Percentiles rank a stretch among this genome's conserved stretches.
phyloP scores from a whole-genome alignment of 2,329 filamentous ascomycete species.

The Emmonsia crescens region DNA sequence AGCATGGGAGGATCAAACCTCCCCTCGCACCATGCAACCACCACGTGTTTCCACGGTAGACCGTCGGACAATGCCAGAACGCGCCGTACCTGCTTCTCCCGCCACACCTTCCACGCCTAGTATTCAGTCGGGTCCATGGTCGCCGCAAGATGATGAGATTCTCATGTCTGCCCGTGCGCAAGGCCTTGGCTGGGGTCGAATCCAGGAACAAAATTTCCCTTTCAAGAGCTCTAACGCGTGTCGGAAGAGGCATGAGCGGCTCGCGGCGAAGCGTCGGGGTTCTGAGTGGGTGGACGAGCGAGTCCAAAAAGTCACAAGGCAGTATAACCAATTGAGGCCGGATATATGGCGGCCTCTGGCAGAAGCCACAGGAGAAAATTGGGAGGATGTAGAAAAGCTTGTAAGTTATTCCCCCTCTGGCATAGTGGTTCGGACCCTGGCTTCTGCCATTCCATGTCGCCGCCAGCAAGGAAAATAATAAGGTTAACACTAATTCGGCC shows the following conservation, averaged over 20 bases:
- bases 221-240: conserved; percentile 71
- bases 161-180: conserved; percentile 61
- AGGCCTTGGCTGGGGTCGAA: conserved; percentile 74
- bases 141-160: conserved; percentile 59
- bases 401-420: conserved; percentile 36
- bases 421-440: neutral
- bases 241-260: conserved; percentile 75
- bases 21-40: conserved; percentile 1
- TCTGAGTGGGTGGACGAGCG: conserved; percentile 71
- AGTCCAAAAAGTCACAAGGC: conserved; percentile 61
- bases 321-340: conserved; percentile 68
- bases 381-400: conserved; percentile 68
- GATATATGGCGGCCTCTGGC: conserved; percentile 74
- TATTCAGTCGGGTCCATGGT: conserved; percentile 51
- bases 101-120: conserved; percentile 8
- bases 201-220: conserved; percentile 65
- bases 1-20: neutral
- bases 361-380: conserved; percentile 45
- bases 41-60: conserved; percentile 20
- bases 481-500: neutral
- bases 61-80: neutral
- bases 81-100: neutral
- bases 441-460: neutral
- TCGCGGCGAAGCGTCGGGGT: conserved; percentile 61
- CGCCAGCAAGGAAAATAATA: neutral